Evolutionary conservation across 2,329 filamentous ascomycete species (phyloP), one percentile per base, ranked within the genome.

Genomic region (Parastagonospora nodorum): DNA sequence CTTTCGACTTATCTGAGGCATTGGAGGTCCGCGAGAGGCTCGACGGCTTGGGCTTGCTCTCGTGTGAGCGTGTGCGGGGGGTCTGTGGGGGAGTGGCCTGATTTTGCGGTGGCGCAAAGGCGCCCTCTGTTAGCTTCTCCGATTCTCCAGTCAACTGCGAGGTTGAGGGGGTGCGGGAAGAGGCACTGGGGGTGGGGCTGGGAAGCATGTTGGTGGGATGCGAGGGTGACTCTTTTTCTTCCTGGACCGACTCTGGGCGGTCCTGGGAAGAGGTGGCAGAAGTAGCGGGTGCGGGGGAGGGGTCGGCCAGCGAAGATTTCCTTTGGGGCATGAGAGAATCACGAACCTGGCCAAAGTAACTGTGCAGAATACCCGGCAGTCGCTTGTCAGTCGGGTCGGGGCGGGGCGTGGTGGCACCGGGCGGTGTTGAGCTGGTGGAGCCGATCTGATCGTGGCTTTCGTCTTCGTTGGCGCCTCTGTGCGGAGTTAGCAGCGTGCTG

Each of bases 291-390:
- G 68, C 68, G 67, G 73, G 72, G 69, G 68, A 67, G 61, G 68
- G 63, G 63, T 67, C 69, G 52, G 65, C 63, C 62, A 64, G 59
- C 61, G 71, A 73, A 55, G 70, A 72, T 65, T 73, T 74, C 64
- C 71, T 68, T 59, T 69, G 66, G 59, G 69, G 66, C 61, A 74
- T 71, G 84, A 85, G 82, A 67, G 73, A 74, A 61, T 84, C 84
- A 97, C 94, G 88, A 96, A 99, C 94, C 93, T 99, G 94, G 81
- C 88, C 89, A 84, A 97, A 96, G 83, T 94, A 97, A 82, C 88
- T 95, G 76, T 87, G 85, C 84, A 94, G 88, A 80, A 97, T 96
- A 74, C 92, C 90, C 64, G 94, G 94, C 73, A 96, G 82, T 78
- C 94, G 89, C 80, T 96, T 97, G 80, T 99, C 94, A 71, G 89